These are phyloP conservation scores for Trametes elegans DNA, from an alignment of 768 basidiomycete species.

Conservation along the genomic window DNA sequence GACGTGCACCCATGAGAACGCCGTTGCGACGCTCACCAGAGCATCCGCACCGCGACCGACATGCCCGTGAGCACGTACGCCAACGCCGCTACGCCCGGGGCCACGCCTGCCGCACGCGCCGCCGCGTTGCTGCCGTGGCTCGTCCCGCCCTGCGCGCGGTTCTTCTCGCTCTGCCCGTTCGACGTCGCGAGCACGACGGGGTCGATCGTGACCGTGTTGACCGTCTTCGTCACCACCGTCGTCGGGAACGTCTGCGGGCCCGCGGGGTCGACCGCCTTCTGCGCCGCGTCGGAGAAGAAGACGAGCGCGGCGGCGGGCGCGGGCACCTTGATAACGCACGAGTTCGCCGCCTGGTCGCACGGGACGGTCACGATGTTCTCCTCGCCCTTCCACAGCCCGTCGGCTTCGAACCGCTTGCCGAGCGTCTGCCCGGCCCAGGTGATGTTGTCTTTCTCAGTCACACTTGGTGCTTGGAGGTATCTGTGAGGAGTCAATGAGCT, in stretches of 20 bases:
- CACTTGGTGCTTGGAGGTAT: constrained; percentile 37
- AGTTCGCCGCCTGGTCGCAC: constrained; percentile 41
- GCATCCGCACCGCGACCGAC: constrained; percentile 9
- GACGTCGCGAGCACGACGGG: constrained; percentile 53
- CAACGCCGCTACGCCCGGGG: constrained; percentile 20
- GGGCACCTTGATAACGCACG: constrained; percentile 58
- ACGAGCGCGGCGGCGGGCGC: constrained; percentile 77
- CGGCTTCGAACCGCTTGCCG: constrained; percentile 34
- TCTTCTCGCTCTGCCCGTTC: constrained; percentile 50
- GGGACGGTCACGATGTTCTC: constrained; percentile 33
- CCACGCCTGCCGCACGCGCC: constrained; percentile 11
- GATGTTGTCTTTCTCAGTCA: constrained; percentile 43
- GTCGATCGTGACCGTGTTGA: constrained; percentile 55
- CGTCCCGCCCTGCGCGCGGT: constrained; percentile 22
- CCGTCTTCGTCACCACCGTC: constrained; percentile 49
- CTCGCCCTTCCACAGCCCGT: constrained; percentile 38
- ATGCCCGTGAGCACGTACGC: constrained; percentile 16
- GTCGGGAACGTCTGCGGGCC: constrained; percentile 51
- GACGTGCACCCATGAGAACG: background rate
- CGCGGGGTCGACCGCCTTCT: constrained; percentile 36
- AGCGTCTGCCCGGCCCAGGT: constrained; percentile 45
- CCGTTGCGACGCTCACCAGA: constrained; percentile 9
- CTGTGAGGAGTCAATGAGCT: too few species aligned
- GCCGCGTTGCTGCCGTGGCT: constrained; percentile 24
- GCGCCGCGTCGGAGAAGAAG: constrained; percentile 51